phyloP scores from a whole-genome alignment of 1,284 basidiomycete genomes.

The Chiua sp. region DNA sequence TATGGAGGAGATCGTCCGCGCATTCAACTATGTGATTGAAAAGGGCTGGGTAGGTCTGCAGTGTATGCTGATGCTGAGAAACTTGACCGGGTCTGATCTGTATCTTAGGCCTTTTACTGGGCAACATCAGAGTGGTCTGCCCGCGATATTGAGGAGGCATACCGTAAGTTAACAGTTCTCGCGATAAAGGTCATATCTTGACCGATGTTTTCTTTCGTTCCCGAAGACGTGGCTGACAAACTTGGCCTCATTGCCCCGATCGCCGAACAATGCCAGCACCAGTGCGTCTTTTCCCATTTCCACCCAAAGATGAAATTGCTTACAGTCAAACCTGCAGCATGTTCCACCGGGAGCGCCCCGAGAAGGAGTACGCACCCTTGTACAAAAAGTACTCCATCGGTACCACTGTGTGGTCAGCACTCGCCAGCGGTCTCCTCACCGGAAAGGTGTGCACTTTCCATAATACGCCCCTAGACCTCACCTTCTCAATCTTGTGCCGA shows the following conservation, averaged over 20 bases:
- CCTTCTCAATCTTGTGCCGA: conserved; percentile 2
- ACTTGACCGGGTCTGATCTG: not conserved
- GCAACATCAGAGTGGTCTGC: conserved; percentile 67
- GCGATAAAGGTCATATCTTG: not conserved
- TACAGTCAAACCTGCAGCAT: conserved; percentile 32
- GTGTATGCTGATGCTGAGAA: not conserved
- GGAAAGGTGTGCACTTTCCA: conserved; percentile 44
- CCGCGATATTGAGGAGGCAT: conserved; percentile 57
- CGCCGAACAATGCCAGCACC: conserved; percentile 63
- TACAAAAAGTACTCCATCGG: conserved; percentile 46
- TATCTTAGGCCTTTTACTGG: conserved; percentile 50
- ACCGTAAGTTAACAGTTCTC: conserved; percentile 35
- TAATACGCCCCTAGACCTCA: not conserved
- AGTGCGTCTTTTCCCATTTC: conserved; percentile 34
- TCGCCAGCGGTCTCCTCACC: conserved; percentile 58
- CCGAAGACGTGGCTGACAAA: conserved; percentile 53
- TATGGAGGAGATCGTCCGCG: conserved; percentile 55
- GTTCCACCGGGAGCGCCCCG: conserved; percentile 59
- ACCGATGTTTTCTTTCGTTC: not conserved
- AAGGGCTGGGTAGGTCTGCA: conserved; percentile 41
- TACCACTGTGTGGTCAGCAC: conserved; percentile 65
- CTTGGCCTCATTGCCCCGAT: conserved; percentile 64
- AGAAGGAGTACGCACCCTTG: conserved; percentile 59
- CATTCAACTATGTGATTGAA: conserved; percentile 50
- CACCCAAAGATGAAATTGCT: not conserved